Base-by-base conservation (phyloP, 2,329 filamentous ascomycete genomes). In the Aspergillus brasiliensis region DNA sequence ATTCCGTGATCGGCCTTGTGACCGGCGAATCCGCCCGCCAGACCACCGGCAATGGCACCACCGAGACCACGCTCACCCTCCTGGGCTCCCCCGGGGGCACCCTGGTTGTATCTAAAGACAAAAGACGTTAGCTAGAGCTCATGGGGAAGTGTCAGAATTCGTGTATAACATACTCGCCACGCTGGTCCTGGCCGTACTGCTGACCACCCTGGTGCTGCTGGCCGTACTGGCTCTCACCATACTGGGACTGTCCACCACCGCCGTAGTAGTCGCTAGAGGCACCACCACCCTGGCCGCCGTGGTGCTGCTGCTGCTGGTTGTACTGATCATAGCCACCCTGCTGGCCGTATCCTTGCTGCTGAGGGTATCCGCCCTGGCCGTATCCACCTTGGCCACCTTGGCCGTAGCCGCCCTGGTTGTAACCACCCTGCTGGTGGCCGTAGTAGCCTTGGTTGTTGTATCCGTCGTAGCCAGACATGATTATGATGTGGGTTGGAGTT, bases 1-100 rank as follows among this genome's bases (percentile, higher is more conserved):
- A 82, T 70, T 28, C 80, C 80, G 69, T 82, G 80, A 63, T 78
- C 73, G 62, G 75, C 78, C 69, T 82, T 78, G 73, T 79, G 76
- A 58, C 80, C 80, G 21, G 73, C 76, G 52, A 75, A 81, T 34
- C 76, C 80, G 58, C 80, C 80, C n/a, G 78, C 74, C 8, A 78
- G 71, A 64, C 79, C 80, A 59, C 80, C 80, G 28, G 78, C 79
- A 47, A 81, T 62, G 15, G 80, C 80, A 40, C 80, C 80, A 54
- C 77, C 74, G 17, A 82, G 70, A 61, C 80, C 80, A 65, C 79
- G 78, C 58, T 82, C 80, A 57, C 75, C 76, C 0, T 79, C 77
- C 62, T 78, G 75, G 48, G 76, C 76, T 42, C 69, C 71, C 47
- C 72, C 76, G 53, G 76, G 75, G 37, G 71, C 72, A 62, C 54